phyloP scores from a whole-genome alignment of 306 rosid species.

The Dalbergia cultrata region DNA sequence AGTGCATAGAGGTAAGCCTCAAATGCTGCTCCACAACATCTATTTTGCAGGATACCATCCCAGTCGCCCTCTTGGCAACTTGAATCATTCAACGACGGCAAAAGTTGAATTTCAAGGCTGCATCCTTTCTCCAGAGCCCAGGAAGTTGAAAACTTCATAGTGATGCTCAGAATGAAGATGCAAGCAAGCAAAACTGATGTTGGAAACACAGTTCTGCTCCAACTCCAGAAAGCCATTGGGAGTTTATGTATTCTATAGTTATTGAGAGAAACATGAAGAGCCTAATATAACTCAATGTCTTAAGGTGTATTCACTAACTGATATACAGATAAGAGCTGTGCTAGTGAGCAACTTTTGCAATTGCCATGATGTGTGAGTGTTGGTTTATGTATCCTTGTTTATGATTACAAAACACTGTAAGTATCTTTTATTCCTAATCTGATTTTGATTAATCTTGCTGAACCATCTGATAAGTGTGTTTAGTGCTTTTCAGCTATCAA shows the following conservation, averaged over 20 bases:
- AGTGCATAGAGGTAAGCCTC: slow-evolving; percentile 54
- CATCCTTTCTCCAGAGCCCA: slow-evolving; percentile 42
- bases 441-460: too few relatives aligned
- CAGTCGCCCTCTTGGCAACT: background rate
- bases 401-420: too few relatives aligned
- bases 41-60: too few relatives aligned
- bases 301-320: background rate
- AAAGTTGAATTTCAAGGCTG: slow-evolving; percentile 42
- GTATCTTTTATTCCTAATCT: too few relatives aligned
- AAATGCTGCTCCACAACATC: slow-evolving; percentile 42
- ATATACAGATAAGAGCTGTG: background rate
- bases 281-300: background rate
- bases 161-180: slow-evolving; percentile 36
- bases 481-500: too few relatives aligned
- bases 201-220: slow-evolving; percentile 27
- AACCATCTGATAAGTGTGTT: too few relatives aligned
- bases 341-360: background rate
- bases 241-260: slow-evolving; percentile 6
- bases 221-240: slow-evolving; percentile 14
- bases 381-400: too few relatives aligned
- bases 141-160: slow-evolving; percentile 31
- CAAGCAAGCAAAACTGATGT: slow-evolving; percentile 8
- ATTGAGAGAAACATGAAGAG: background rate
- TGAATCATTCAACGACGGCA: slow-evolving; percentile 17
- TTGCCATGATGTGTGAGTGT: slow-evolving; percentile 7